Percentiles rank a stretch among this genome's conserved stretches.
Conservation (phyloP, 495 filamentous ascomycete species). For the Astrothelium macrocarpum region DNA sequence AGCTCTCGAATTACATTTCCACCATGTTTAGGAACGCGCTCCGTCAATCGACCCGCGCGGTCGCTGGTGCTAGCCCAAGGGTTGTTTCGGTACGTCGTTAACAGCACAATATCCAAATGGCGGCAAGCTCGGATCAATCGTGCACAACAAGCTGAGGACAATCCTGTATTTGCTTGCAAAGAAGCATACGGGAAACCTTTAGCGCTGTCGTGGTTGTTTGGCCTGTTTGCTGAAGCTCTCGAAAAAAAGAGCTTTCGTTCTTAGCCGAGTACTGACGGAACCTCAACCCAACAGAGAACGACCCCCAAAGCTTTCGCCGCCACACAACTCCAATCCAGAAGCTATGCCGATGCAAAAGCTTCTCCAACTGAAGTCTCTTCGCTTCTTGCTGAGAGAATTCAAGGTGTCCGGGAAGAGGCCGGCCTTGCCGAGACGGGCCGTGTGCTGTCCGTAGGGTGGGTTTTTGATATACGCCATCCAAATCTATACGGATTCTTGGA, state of each 20-base stretch:
- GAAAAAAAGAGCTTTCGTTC: constrained; percentile 8
- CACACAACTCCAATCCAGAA: constrained; percentile 67
- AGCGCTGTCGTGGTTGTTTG: background rate
- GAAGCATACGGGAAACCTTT: background rate
- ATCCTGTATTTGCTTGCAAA: constrained; percentile 28
- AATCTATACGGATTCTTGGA: constrained; percentile 16
- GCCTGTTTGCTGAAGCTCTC: constrained; percentile 22
- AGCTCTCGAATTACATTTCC: constrained; percentile 40
- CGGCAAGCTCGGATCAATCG: background rate
- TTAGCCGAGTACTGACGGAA: constrained; percentile 19
- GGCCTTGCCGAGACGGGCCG: constrained; percentile 95
- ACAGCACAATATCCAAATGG: background rate
- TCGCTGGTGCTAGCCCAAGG: constrained; percentile 72
- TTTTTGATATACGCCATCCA: constrained; percentile 25
- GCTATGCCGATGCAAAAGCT: constrained; percentile 93
- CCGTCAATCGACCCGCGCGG: constrained; percentile 84
- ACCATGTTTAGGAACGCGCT: constrained; percentile 97
- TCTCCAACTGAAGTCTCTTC: constrained; percentile 96
- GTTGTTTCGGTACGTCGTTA: constrained; percentile 72
- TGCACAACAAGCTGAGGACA: background rate
- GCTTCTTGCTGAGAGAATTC: constrained; percentile 97
- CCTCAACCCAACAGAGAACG: constrained; percentile 61
- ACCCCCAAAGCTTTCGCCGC: constrained; percentile 64
- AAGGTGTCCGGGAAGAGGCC: constrained; percentile 94
- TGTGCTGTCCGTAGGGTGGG: constrained; percentile 98